phyloP scores from a whole-genome alignment of 2,329 filamentous ascomycete genomes.

The Pyricularia grisea region DNA sequence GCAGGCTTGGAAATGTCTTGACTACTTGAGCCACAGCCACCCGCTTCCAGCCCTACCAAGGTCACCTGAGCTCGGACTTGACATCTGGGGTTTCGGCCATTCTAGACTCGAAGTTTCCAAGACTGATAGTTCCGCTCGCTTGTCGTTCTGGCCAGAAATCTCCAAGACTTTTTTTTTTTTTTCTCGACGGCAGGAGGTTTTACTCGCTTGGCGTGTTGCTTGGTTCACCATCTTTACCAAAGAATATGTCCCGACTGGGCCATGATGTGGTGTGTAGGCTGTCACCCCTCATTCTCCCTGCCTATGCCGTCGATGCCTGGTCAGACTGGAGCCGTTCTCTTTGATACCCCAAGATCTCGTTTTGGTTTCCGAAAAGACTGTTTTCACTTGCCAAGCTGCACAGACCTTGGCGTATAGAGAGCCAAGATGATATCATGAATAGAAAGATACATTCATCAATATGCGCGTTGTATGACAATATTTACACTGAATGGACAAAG shows the following conservation, averaged over 20 bases:
- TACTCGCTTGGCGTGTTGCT: neutral
- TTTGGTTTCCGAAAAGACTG: neutral
- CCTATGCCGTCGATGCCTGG: neutral
- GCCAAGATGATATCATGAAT: neutral
- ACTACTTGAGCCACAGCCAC: neutral
- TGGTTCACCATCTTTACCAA: neutral
- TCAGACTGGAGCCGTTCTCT: neutral
- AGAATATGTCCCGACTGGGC: too few relatives aligned
- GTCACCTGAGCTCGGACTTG: neutral
- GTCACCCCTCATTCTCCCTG: neutral
- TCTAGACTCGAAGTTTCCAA: neutral
- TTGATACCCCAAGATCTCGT: neutral
- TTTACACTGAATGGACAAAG: neutral
- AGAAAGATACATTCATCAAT: neutral
- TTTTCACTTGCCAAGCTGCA: neutral
- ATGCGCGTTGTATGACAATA: neutral
- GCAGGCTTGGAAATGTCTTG: neutral
- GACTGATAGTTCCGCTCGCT: neutral
- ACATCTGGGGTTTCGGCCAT: neutral
- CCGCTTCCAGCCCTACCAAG: neutral
- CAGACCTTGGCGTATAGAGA: neutral
- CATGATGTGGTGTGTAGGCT: neutral
- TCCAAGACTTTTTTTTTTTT: too few relatives aligned
- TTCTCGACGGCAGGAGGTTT: neutral
- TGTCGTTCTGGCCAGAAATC: too few relatives aligned